phyloP scores from a whole-genome alignment of 257 asterid species.

The Ehretia macrophylla region DNA sequence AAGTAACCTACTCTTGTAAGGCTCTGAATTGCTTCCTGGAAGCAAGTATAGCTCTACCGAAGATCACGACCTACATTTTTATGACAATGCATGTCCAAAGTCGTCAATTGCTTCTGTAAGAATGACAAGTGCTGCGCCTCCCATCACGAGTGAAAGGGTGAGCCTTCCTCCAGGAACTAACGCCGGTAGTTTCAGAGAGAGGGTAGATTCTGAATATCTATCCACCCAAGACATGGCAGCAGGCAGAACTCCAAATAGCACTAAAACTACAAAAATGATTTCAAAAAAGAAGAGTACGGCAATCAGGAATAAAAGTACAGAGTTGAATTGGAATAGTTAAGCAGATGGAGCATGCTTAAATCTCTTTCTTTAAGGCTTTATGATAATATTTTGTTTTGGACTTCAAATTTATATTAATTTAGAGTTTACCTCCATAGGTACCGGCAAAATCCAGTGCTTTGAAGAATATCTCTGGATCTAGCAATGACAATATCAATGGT shows the following conservation, averaged over 20 bases:
- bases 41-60: no score
- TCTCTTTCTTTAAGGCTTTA: no score
- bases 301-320: background rate
- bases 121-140: slow-evolving; percentile 67
- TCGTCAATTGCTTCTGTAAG: slow-evolving; percentile 52
- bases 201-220: slow-evolving; percentile 36
- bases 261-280: slow-evolving; percentile 44
- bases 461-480: slow-evolving; percentile 91
- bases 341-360: no score
- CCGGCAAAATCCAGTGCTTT: slow-evolving; percentile 96
- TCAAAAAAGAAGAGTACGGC: background rate
- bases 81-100: slow-evolving; percentile 30
- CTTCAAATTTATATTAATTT: background rate
- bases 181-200: slow-evolving; percentile 30
- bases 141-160: slow-evolving; percentile 64
- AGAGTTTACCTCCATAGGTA: slow-evolving; percentile 76
- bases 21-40: no score
- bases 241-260: slow-evolving; percentile 79
- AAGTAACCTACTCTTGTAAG: no score
- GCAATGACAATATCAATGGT: slow-evolving; percentile 61
- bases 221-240: slow-evolving; percentile 95
- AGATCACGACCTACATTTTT: no score
- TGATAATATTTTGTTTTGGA: no score
- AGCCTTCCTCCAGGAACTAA: slow-evolving; percentile 83
- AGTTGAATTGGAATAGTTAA: background rate